Percentiles rank a stretch among this genome's conserved stretches.
These are phyloP conservation scores for Hymenoscyphus linearis DNA, from an alignment of 2,329 filamentous ascomycete species.

Conservation along the genomic window DNA sequence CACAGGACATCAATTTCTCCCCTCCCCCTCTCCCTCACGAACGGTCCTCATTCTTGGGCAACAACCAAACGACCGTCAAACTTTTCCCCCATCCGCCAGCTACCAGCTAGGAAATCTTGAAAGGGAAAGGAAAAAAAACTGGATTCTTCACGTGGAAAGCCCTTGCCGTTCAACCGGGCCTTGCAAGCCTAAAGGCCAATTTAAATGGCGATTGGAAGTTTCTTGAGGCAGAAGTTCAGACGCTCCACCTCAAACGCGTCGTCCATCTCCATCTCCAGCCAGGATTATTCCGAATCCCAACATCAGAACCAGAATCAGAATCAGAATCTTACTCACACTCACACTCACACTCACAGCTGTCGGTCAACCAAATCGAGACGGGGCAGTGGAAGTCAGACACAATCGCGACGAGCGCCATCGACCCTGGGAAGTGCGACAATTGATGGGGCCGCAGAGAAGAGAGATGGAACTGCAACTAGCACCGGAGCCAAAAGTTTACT, in stretches of 20 bases:
- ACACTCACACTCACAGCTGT: neutral
- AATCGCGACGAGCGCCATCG: conserved; percentile 4
- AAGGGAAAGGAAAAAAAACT: too few species aligned
- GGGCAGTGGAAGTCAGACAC: conserved; percentile 8
- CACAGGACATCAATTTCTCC: too few species aligned
- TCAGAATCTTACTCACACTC: too few species aligned
- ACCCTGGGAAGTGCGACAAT: conserved; percentile 12
- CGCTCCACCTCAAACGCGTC: conserved; percentile 22
- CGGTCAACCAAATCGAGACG: conserved; percentile 11
- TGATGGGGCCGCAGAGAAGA: conserved; percentile 12
- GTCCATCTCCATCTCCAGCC: conserved; percentile 12
- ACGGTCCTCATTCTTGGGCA: too few species aligned
- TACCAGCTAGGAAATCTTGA: too few species aligned
- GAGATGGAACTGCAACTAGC: neutral
- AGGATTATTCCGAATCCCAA: conserved; percentile 10
- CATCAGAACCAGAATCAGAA: neutral
- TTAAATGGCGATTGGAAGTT: conserved; percentile 26
- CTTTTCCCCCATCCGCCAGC: too few species aligned
- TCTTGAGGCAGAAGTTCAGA: conserved; percentile 25
- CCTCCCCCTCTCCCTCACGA: too few species aligned
- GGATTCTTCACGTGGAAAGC: neutral
- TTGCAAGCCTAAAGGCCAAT: neutral
- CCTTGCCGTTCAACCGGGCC: neutral
- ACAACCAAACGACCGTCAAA: too few species aligned
- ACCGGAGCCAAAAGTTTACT: neutral